These are phyloP conservation scores for bread wheat (Triticum aestivum) DNA, from an alignment of 176 grass and related monocot genomes.

Conservation along the genomic window DNA sequence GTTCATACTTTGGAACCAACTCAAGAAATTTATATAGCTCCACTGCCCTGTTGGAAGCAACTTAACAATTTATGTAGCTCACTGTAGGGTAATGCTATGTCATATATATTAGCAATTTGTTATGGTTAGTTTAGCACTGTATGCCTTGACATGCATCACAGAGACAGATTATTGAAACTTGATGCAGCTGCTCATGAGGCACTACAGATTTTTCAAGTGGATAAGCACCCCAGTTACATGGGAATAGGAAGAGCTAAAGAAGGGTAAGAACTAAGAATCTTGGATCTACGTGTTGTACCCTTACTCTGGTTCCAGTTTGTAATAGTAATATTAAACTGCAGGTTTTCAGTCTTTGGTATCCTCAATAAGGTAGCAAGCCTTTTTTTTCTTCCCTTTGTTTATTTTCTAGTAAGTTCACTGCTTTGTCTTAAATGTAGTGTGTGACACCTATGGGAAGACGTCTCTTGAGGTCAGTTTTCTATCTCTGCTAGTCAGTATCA, in stretches of 20 bases:
- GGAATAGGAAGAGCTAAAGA: constrained; percentile 97
- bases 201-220: constrained; percentile 96
- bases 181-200: constrained; percentile 93
- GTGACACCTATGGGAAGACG: constrained; percentile 91
- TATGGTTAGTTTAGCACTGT: constrained; percentile 20
- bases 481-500: constrained; percentile 18
- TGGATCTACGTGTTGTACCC: constrained; percentile 13
- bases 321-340: constrained; percentile 44
- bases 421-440: constrained; percentile 60
- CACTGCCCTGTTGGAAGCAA: neutral
- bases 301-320: constrained; percentile 26
- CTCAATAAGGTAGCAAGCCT: constrained; percentile 73
- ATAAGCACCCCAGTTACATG: constrained; percentile 97
- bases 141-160: constrained; percentile 60
- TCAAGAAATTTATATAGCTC: constrained; percentile 1
- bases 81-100: neutral
- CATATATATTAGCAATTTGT: neutral
- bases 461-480: constrained; percentile 62
- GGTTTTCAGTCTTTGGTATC: constrained; percentile 98
- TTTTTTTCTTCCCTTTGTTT: constrained; percentile 19
- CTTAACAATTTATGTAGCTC: constrained; percentile 13
- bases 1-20: neutral
- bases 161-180: constrained; percentile 93
- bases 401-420: constrained; percentile 27
- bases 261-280: constrained; percentile 68